A percentile compares a stretch with the other conserved stretches of the same genome.
These are phyloP conservation scores for Arthrobotrys sphaeroides DNA, from an alignment of 2,329 filamentous ascomycete genomes.

Conservation along the genomic window DNA sequence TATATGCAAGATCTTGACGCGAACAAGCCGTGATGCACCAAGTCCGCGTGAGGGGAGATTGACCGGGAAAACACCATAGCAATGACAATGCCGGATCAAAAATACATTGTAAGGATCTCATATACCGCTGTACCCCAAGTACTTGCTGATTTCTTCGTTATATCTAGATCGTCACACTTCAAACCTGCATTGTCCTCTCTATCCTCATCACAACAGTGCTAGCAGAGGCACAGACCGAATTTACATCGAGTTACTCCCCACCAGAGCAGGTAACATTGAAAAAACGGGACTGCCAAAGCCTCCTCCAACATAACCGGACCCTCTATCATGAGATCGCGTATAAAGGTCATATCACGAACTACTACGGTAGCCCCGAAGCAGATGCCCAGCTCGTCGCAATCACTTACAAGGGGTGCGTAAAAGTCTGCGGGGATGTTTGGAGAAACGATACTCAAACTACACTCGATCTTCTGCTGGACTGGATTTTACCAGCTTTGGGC, in stretches of 20 bases:
- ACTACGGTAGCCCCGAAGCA: conserved; percentile 42
- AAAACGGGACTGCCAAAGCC: conserved; percentile 29
- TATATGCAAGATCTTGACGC: neutral
- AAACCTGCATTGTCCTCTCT: conserved; percentile 13
- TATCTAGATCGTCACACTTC: conserved; percentile 1
- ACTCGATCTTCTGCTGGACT: conserved; percentile 50
- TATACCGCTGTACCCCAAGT: neutral
- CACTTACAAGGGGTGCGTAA: conserved; percentile 42
- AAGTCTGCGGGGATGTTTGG: conserved; percentile 43
- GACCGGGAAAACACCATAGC: neutral
- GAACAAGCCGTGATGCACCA: too few species aligned
- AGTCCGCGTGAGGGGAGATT: neutral
- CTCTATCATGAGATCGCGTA: conserved; percentile 39
- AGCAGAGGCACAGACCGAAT: neutral
- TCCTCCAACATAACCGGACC: conserved; percentile 49
- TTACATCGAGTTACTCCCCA: conserved; percentile 5
- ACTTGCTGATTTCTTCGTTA: neutral
- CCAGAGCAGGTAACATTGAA: conserved; percentile 1
- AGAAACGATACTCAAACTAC: conserved; percentile 46
- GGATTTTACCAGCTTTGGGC: conserved; percentile 57
- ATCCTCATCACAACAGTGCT: neutral
- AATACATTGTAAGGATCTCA: conserved; percentile 11
- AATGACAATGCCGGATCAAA: conserved; percentile 25
- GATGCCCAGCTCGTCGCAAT: conserved; percentile 44
- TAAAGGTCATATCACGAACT: conserved; percentile 45